Evolutionary conservation across 495 filamentous ascomycete genomes (phyloP).

Genomic region (Penicillium coprophilum): DNA sequence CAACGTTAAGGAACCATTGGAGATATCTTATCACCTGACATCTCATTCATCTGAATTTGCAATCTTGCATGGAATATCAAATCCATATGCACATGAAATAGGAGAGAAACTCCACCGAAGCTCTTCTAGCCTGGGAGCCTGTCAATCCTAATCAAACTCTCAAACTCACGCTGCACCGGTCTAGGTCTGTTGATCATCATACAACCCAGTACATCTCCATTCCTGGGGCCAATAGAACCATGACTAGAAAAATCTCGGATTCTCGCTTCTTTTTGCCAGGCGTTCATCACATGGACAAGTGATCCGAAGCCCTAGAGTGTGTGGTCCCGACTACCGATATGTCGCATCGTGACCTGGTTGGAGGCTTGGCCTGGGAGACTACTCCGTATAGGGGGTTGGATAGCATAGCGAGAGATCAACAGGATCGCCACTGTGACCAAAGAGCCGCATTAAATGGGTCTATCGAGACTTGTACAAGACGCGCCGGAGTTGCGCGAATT

Average conservation of each 20-base stretch:
- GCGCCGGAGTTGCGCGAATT: conserved; percentile 7
- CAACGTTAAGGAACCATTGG: background rate
- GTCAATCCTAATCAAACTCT: conserved; percentile 28
- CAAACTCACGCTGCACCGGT: conserved; percentile 17
- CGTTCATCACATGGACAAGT: conserved; percentile 1
- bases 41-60: background rate
- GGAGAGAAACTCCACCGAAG: background rate
- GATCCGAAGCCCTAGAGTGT: background rate
- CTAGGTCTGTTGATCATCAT: conserved; percentile 26
- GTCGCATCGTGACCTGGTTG: conserved; percentile 1
- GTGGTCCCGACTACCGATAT: background rate
- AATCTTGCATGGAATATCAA: background rate
- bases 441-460: background rate
- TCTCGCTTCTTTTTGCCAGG: background rate
- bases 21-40: conserved; percentile 5
- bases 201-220: conserved; percentile 14
- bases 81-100: too few species aligned
- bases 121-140: background rate
- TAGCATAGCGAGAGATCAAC: background rate
- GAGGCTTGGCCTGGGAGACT: conserved; percentile 5
- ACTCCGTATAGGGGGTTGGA: background rate
- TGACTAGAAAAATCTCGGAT: background rate
- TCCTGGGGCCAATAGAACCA: conserved; percentile 31
- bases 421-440: background rate
- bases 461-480: background rate